Conservation (phyloP, 305 asterid species). For the Fraxinus albicans region DNA sequence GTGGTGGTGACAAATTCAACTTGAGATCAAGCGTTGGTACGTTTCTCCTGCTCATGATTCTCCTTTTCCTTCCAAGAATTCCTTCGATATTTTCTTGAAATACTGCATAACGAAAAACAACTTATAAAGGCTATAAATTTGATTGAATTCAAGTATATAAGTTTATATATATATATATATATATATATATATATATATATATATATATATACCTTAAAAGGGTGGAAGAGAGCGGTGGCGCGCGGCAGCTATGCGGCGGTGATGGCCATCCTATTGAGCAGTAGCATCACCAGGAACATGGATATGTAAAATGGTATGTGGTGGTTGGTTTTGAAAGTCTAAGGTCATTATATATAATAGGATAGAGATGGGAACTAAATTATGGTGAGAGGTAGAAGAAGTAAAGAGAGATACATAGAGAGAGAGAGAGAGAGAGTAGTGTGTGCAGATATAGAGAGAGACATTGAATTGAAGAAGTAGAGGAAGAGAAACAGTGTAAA, state of each 20-base stretch:
- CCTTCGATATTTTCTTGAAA: background rate
- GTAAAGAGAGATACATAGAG: background rate
- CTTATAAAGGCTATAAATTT: background rate
- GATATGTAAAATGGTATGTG: background rate
- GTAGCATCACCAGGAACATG: constrained; percentile 7
- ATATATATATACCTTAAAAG: constrained; percentile 16
- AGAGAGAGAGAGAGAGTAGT: background rate
- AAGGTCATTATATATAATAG: constrained; percentile 31
- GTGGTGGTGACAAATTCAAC: constrained; percentile 46
- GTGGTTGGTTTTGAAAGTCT: constrained; percentile 23
- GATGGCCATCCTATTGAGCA: background rate
- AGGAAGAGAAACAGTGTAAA: background rate
- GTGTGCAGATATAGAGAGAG: background rate
- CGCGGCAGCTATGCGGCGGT: background rate
- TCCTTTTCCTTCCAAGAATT: background rate
- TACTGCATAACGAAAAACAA: constrained; percentile 1
- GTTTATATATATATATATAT: background rate
- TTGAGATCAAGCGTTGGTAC: constrained; percentile 36
- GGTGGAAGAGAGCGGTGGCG: background rate
- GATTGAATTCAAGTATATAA: background rate
- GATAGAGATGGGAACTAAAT: constrained; percentile 29
- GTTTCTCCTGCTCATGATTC: constrained; percentile 33
- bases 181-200: background rate
- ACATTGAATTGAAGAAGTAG: constrained; percentile 15
- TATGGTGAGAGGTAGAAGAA: constrained; percentile 17